Conservation (phyloP, 106 monocot species). For the Dactylorhiza incarnata region DNA sequence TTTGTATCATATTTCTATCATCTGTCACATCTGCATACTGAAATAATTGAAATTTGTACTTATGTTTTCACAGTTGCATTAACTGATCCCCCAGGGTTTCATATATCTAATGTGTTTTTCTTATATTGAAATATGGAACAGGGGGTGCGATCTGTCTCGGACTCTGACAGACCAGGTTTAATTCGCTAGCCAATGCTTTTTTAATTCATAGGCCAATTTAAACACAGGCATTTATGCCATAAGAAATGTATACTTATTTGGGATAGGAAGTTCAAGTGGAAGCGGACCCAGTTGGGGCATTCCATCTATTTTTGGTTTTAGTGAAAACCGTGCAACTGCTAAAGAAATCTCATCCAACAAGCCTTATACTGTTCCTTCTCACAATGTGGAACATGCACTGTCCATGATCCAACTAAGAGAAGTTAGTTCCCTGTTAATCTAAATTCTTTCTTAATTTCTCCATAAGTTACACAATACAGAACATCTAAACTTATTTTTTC, state of each 20-base stretch:
- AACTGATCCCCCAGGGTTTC: background rate
- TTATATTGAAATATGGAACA: conserved; percentile 10
- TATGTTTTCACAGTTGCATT: background rate
- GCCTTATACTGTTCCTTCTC: conserved; percentile 20
- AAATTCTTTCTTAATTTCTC: background rate
- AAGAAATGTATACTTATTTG: background rate
- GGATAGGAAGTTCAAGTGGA: conserved; percentile 48
- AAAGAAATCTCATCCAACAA: conserved; percentile 45
- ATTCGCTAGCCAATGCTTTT: conserved; percentile 28
- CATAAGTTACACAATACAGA: background rate
- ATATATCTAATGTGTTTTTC: background rate
- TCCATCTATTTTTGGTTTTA: conserved; percentile 75
- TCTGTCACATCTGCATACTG: background rate
- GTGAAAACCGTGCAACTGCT: conserved; percentile 48
- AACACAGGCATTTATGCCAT: background rate
- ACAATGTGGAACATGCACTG: conserved; percentile 39
- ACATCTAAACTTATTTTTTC: background rate
- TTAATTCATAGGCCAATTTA: background rate
- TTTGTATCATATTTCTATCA: background rate
- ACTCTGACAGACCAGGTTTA: conserved; percentile 55
- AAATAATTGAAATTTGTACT: background rate
- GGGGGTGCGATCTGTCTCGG: conserved; percentile 45
- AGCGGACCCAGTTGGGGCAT: conserved; percentile 76
- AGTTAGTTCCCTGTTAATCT: conserved; percentile 27
- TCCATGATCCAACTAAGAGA: conserved; percentile 78